phyloP scores from a whole-genome alignment of 257 asterid species.

The Marsdenia floribunda region DNA sequence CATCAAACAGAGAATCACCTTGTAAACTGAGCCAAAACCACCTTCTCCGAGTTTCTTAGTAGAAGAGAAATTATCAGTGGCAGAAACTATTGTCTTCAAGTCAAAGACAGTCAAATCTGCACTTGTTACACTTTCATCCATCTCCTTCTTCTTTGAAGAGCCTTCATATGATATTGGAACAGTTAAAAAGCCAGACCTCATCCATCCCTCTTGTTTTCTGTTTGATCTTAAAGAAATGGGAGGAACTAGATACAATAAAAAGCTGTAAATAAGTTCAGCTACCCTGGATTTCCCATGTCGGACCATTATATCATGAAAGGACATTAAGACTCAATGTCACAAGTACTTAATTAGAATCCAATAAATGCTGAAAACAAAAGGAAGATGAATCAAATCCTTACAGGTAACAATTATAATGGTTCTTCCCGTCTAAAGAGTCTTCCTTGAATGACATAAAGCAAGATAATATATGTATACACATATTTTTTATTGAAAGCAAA shows the following conservation, averaged over 20 bases:
- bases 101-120: slow-evolving; percentile 18
- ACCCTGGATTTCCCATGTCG: background rate
- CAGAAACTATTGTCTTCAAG: slow-evolving; percentile 16
- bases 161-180: slow-evolving; percentile 13
- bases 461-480: background rate
- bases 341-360: background rate
- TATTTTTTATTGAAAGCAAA: background rate
- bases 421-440: too few relatives aligned
- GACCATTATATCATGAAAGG: background rate
- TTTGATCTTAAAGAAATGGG: slow-evolving; percentile 4
- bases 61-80: slow-evolving; percentile 18
- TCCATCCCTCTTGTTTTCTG: background rate
- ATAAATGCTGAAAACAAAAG: background rate
- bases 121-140: slow-evolving; percentile 8
- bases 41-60: slow-evolving; percentile 28
- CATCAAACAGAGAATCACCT: slow-evolving; percentile 13
- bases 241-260: background rate
- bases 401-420: background rate
- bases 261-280: background rate
- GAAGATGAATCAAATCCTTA: background rate
- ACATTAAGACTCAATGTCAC: background rate
- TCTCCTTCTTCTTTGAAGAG: slow-evolving; percentile 13
- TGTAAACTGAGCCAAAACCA: slow-evolving; percentile 28
- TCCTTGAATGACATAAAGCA: background rate
- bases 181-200: background rate